A percentile compares a stretch with the other conserved stretches of the same genome.
phyloP scores from a whole-genome alignment of 352 stramenopile genomes.

The Pythium phragmitis region DNA sequence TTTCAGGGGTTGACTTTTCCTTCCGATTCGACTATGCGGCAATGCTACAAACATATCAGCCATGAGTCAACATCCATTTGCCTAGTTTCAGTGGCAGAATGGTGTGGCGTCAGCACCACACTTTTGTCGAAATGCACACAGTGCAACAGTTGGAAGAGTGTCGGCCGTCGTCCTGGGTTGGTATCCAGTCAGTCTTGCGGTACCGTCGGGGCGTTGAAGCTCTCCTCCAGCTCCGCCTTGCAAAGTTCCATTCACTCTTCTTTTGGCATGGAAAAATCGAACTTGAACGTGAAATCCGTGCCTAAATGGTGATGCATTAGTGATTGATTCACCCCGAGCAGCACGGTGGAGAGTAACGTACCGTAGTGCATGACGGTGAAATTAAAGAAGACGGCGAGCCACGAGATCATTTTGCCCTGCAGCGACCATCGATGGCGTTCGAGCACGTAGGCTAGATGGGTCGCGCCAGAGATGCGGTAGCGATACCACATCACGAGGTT shows the following conservation, averaged over 20 bases:
- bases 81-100: not conserved
- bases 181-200: too few species aligned
- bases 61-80: not conserved
- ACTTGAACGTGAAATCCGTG: too few species aligned
- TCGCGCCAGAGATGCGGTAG: slow-evolving; percentile 10
- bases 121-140: too few species aligned
- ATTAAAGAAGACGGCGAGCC: slow-evolving; percentile 12
- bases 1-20: slow-evolving; percentile 23
- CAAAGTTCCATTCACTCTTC: too few species aligned
- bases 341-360: slow-evolving; percentile 29
- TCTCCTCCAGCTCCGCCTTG: too few species aligned
- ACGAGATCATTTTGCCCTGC: slow-evolving; percentile 21
- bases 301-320: slow-evolving; percentile 26
- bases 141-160: too few species aligned
- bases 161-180: too few species aligned
- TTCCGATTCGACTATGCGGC: slow-evolving; percentile 24
- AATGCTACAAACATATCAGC: not conserved
- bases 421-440: slow-evolving; percentile 19
- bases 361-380: slow-evolving; percentile 27
- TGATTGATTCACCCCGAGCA: too few species aligned
- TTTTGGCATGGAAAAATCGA: slow-evolving; percentile 28
- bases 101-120: not conserved
- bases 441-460: slow-evolving; percentile 13
- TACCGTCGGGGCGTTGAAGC: too few species aligned
- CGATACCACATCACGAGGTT: slow-evolving; percentile 8